phyloP scores from a whole-genome alignment of 2,329 filamentous ascomycete species.

The Fusarium anthophilum region DNA sequence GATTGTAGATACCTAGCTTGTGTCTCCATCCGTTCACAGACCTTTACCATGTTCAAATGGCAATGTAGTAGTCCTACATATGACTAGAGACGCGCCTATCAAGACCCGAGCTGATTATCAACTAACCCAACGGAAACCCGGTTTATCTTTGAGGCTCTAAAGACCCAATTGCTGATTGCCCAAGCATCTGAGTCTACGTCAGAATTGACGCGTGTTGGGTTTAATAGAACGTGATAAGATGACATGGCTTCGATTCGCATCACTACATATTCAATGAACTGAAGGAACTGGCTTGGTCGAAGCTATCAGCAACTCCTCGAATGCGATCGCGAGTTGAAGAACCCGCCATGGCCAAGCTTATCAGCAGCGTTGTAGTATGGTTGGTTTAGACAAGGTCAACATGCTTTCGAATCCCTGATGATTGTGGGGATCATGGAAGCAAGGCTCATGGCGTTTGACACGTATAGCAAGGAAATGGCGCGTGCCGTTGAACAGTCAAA shows the following conservation, averaged over 20 bases:
- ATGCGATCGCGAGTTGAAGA: not conserved
- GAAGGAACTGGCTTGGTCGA: not conserved
- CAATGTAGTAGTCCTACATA: not conserved
- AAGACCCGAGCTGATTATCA: not conserved
- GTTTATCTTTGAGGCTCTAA: not conserved
- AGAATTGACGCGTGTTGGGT: not conserved
- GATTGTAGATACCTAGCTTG: not conserved
- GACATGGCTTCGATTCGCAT: not conserved
- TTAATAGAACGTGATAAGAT: slow-evolving; percentile 16
- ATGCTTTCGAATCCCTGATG: slow-evolving; percentile 2
- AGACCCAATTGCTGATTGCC: not conserved
- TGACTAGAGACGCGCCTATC: not conserved
- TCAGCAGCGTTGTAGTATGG: slow-evolving; percentile 4
- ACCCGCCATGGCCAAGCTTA: not conserved
- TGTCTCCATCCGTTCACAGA: not conserved
- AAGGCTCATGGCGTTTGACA: not conserved
- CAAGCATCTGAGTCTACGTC: not conserved
- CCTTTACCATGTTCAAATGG: not conserved
- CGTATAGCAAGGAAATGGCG: not conserved
- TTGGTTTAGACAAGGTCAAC: slow-evolving; percentile 1
- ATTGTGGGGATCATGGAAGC: slow-evolving; percentile 5
- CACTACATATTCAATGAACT: not conserved
- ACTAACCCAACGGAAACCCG: not conserved
- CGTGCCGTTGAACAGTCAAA: not conserved
- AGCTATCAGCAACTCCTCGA: not conserved